Conservation (phyloP, 1,284 basidiomycete species). For the Cryptococcus neoformans region DNA sequence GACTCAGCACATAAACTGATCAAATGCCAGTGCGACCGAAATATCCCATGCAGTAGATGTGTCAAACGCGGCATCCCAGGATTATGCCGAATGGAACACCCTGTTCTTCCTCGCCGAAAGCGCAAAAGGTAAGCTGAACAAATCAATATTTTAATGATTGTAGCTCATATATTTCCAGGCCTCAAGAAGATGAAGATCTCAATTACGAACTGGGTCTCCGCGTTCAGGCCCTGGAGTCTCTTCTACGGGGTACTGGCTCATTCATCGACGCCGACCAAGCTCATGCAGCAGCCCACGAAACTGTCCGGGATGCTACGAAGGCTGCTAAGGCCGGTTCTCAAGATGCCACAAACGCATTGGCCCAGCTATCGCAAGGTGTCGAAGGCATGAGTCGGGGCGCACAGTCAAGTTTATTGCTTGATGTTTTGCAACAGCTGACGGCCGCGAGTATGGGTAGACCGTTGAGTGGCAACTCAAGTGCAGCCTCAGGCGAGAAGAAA, state of each 20-base stretch:
- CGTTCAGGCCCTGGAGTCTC: slow-evolving; percentile 42
- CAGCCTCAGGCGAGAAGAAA: slow-evolving; percentile 11
- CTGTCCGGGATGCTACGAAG: slow-evolving; percentile 40
- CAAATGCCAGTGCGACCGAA: slow-evolving; percentile 39
- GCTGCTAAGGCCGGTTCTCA: slow-evolving; percentile 39
- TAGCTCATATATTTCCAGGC: background rate
- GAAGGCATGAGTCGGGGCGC: slow-evolving; percentile 33
- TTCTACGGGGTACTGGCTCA: slow-evolving; percentile 37
- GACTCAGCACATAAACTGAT: too few species aligned
- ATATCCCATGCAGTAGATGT: slow-evolving; percentile 47
- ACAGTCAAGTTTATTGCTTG: slow-evolving; percentile 39
- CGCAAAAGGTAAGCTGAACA: slow-evolving; percentile 31
- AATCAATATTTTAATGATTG: background rate
- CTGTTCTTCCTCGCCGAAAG: slow-evolving; percentile 33
- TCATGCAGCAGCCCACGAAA: slow-evolving; percentile 37
- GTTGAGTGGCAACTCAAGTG: slow-evolving; percentile 4
- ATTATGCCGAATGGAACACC: slow-evolving; percentile 46
- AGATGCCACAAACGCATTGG: slow-evolving; percentile 39
- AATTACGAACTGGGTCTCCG: slow-evolving; percentile 39
- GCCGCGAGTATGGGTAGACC: slow-evolving; percentile 32
- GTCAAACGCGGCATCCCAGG: slow-evolving; percentile 41
- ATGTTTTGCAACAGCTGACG: slow-evolving; percentile 44
- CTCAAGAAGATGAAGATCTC: slow-evolving; percentile 29
- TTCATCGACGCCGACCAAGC: slow-evolving; percentile 37
- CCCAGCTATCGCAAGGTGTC: slow-evolving; percentile 35